A percentile compares a stretch with the other conserved stretches of the same genome.
These are phyloP conservation scores for Chalciporus chontae DNA, from an alignment of 768 basidiomycete genomes.

Conservation along the genomic window DNA sequence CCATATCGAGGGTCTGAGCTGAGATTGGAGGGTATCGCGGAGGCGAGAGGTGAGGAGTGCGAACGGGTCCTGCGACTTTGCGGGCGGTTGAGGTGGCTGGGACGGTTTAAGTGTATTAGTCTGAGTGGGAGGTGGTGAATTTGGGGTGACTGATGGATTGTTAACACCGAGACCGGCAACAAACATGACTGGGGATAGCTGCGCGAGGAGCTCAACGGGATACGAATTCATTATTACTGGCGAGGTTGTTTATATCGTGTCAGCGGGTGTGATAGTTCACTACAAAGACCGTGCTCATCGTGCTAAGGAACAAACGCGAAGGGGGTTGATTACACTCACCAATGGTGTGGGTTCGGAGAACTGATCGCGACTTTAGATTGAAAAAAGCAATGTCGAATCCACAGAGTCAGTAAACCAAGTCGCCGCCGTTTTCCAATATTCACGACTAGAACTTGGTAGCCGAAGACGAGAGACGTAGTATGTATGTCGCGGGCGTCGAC, in stretches of 20 bases:
- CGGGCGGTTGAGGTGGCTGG: slow-evolving; percentile 24
- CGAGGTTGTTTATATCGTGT: background rate
- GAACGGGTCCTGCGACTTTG: slow-evolving; percentile 57
- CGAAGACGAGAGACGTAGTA: background rate
- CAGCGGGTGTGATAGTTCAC: background rate
- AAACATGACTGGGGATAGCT: slow-evolving; percentile 92
- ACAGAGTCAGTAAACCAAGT: background rate
- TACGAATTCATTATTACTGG: slow-evolving; percentile 87
- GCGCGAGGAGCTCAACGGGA: slow-evolving; percentile 84
- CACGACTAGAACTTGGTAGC: no score
- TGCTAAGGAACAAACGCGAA: no score
- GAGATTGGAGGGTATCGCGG: slow-evolving; percentile 62
- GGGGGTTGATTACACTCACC: no score
- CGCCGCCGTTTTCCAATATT: no score
- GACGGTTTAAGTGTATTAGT: slow-evolving; percentile 21
- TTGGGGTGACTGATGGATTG: slow-evolving; percentile 11
- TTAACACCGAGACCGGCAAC: slow-evolving; percentile 72
- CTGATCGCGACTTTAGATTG: no score
- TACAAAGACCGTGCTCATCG: background rate
- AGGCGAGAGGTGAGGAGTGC: slow-evolving; percentile 54
- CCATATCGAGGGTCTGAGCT: slow-evolving; percentile 67
- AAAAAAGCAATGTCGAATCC: background rate
- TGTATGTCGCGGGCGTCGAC: no score
- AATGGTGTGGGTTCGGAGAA: no score
- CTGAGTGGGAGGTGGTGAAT: slow-evolving; percentile 6